Base-by-base conservation (phyloP, 2,329 filamentous ascomycete genomes). In the Cordyceps fumosorosea region DNA sequence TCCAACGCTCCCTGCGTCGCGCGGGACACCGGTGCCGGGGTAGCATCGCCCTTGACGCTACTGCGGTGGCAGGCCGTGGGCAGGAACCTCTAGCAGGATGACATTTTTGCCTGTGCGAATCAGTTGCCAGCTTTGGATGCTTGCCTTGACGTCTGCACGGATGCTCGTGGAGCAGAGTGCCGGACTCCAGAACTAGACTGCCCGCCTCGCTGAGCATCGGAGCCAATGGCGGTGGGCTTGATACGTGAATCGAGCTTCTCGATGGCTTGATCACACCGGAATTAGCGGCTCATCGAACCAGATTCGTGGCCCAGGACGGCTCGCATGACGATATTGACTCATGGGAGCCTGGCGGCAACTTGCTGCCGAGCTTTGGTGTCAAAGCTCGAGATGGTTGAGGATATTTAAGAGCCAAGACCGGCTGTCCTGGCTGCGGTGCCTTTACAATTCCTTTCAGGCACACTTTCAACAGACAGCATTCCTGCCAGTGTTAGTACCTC, bases 311-410 rank as follows among this genome's bases (percentile, higher is more conserved):
- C 45, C 22, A 7, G 20, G 45, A 40, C 44, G 5, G 6, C 56
- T 58, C 56, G 56, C 56, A 58, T 58, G 56, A 58, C 45, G 56
- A 42, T 50, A 42, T 58, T 50, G 47, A 58, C 45, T 51, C 45
- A 32, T 22, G 29, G 18, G 11, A 53, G 26, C 37, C 18, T 34
- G 37, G 34, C 57, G 57, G 57, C 47, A 52, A 42, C 18, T 16
- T 7, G 48, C 26, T 45, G 56, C 56, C 56, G 56, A 52, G 47
- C 57, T 34, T 37, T 18, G 48, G 24, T 12, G 48, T 60, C 57
- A 32, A 52, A 60, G 57, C 57, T 32, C 57, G 6, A 10, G 18
- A 3, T 16, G n/a, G 37, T 32, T 11, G 48, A 12, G 37, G 40
- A 20, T 60, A 53, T 45, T 59, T 60, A 60, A 60, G 26, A 60